phyloP scores from a whole-genome alignment of 106 monocot genomes.

The Dendrobium chrysotoxum region DNA sequence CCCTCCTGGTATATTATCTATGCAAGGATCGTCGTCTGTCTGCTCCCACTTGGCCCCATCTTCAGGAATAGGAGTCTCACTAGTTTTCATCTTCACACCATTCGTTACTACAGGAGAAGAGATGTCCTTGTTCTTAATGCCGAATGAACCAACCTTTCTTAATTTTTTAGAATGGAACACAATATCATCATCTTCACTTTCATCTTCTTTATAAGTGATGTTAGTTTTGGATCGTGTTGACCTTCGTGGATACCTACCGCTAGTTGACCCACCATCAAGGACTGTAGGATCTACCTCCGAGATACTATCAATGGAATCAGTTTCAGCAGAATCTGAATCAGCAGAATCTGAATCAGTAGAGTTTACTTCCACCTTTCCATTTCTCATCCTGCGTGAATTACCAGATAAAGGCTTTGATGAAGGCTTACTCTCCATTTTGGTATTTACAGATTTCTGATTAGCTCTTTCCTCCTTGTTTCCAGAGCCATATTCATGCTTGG shows the following conservation, averaged over 20 bases:
- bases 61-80: not conserved
- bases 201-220: slow-evolving; percentile 42
- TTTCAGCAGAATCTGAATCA: slow-evolving; percentile 15
- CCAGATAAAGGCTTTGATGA: slow-evolving; percentile 6
- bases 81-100: slow-evolving; percentile 1
- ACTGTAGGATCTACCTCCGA: slow-evolving; percentile 17
- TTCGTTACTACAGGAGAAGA: slow-evolving; percentile 1
- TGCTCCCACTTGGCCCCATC: slow-evolving; percentile 5
- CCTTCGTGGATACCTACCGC: slow-evolving; percentile 26
- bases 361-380: slow-evolving; percentile 7
- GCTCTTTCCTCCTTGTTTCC: slow-evolving; percentile 4
- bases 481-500: not conserved
- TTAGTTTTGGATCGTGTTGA: slow-evolving; percentile 49
- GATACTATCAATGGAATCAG: slow-evolving; percentile 7
- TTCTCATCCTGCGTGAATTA: slow-evolving; percentile 16
- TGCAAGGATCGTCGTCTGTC: not conserved
- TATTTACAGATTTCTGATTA: slow-evolving; percentile 24
- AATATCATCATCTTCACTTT: slow-evolving; percentile 30
- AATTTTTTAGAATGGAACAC: slow-evolving; percentile 8
- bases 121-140: not conserved
- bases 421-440: slow-evolving; percentile 14
- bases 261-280: slow-evolving; percentile 1
- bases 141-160: slow-evolving; percentile 11
- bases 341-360: slow-evolving; percentile 28
- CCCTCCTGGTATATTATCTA: slow-evolving; percentile 5